Conservation (phyloP, 352 stramenopile species). For the Phytophthora meadii region DNA sequence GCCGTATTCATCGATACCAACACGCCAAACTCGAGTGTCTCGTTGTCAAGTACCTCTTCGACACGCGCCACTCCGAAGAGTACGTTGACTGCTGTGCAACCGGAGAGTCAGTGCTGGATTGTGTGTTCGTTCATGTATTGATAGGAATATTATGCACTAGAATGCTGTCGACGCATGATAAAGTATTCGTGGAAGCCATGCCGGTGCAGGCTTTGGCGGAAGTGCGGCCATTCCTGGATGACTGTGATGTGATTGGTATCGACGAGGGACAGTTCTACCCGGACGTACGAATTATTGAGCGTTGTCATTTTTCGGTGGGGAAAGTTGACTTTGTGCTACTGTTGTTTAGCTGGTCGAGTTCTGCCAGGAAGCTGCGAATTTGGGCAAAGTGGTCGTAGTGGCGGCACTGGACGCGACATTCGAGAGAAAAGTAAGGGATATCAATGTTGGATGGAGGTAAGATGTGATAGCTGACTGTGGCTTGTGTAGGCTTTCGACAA, state of each 20-base stretch:
- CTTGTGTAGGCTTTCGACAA: constrained; percentile 67
- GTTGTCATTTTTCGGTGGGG: constrained; percentile 7
- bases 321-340: constrained; percentile 8
- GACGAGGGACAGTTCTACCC: constrained; percentile 90
- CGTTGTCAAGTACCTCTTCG: constrained; percentile 85
- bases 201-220: constrained; percentile 65
- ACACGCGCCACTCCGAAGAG: constrained; percentile 80
- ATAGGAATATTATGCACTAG: constrained; percentile 25
- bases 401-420: constrained; percentile 80
- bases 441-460: background rate
- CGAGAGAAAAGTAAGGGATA: constrained; percentile 60
- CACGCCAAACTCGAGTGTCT: constrained; percentile 83
- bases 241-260: constrained; percentile 88
- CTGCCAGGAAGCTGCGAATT: constrained; percentile 70
- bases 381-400: constrained; percentile 84
- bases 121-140: too few species aligned
- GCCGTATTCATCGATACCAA: constrained; percentile 80
- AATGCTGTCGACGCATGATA: constrained; percentile 82
- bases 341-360: constrained; percentile 71
- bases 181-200: constrained; percentile 71
- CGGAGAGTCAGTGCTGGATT: background rate
- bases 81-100: constrained; percentile 30
- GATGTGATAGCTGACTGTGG: constrained; percentile 2
- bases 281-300: constrained; percentile 46
- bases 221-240: constrained; percentile 58